These are phyloP conservation scores for Monosporascus sp. DNA, from an alignment of 2,329 filamentous ascomycete species.

Conservation along the genomic window DNA sequence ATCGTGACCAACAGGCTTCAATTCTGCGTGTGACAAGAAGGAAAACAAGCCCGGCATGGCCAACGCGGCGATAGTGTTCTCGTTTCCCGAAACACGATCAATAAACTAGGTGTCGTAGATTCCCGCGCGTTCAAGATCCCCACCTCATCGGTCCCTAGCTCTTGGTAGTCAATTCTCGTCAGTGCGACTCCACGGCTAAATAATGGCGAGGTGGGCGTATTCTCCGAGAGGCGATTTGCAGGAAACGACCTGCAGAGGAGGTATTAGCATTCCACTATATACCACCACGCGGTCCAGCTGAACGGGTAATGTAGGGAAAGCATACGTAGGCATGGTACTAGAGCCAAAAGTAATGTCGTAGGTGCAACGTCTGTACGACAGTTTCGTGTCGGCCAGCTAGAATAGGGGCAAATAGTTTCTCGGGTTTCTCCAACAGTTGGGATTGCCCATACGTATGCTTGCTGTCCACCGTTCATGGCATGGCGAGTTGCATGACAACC, in stretches of 20 bases:
- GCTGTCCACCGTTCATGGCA: no score
- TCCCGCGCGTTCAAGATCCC: constrained; percentile 7
- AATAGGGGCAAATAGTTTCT: no score
- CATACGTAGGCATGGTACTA: neutral
- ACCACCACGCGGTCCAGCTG: neutral
- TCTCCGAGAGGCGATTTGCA: constrained; percentile 9
- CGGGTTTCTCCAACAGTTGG: no score
- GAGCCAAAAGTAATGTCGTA: no score
- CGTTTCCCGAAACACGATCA: constrained; percentile 18
- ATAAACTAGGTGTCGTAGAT: constrained; percentile 14
- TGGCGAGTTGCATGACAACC: no score
- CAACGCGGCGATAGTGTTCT: constrained; percentile 10
- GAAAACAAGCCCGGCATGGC: constrained; percentile 7
- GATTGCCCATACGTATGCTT: no score
- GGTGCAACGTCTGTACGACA: no score
- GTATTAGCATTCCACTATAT: neutral
- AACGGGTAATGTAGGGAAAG: constrained; percentile 7
- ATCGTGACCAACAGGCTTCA: constrained; percentile 10
- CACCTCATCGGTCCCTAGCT: neutral
- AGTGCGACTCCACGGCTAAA: constrained; percentile 6
- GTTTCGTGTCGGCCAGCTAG: no score
- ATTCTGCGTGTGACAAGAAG: constrained; percentile 13
- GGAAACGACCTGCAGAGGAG: neutral
- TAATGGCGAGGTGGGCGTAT: constrained; percentile 2
- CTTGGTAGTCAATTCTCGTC: neutral